Evolutionary conservation across 148 eudicot genomes (phyloP).

Genomic region (Rhododendron williamsianum): DNA sequence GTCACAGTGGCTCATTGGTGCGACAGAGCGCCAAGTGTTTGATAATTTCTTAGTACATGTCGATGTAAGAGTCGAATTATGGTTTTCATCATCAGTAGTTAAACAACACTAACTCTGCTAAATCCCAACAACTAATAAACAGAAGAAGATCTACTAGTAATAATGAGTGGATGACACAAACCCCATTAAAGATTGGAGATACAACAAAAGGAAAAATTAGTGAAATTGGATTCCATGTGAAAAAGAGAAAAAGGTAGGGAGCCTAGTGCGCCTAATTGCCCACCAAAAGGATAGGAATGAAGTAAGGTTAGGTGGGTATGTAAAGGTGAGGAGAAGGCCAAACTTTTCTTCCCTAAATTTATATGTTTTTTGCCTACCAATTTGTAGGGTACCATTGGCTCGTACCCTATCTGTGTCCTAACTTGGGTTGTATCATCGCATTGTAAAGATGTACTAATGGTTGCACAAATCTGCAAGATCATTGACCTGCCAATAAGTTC

Average conservation of each 20-base stretch:
- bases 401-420: background rate
- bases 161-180: background rate
- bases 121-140: background rate
- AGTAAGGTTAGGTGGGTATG: background rate
- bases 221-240: constrained; percentile 5
- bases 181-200: constrained; percentile 2
- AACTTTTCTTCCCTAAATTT: background rate
- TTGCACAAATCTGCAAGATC: background rate
- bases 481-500: background rate
- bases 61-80: background rate
- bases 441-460: background rate
- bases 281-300: constrained; percentile 1
- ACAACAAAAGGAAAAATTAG: background rate
- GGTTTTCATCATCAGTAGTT: background rate
- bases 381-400: background rate
- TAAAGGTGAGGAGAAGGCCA: background rate
- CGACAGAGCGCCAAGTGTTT: background rate
- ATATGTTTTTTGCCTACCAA: background rate
- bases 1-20: background rate
- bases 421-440: background rate
- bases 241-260: background rate
- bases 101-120: background rate
- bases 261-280: background rate
- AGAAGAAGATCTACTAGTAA: background rate
- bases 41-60: background rate